Conservation (phyloP, 805 yeast species). For the Saccharomycopsis schoenii region DNA sequence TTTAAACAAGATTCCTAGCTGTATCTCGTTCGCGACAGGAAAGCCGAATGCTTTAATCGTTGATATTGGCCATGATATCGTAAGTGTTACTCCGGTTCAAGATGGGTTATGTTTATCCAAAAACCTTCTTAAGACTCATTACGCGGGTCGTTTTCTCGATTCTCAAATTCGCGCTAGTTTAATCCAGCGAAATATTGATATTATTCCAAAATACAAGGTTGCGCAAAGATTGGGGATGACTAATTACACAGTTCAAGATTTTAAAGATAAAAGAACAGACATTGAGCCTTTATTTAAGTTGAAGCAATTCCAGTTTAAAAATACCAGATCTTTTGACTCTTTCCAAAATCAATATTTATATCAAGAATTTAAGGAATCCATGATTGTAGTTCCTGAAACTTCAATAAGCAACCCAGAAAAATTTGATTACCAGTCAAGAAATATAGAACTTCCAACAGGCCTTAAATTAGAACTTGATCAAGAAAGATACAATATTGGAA, state of each 20-base stretch:
- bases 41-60: conserved; percentile 80
- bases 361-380: conserved; percentile 69
- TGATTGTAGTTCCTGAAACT: conserved; percentile 42
- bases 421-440: conserved; percentile 26
- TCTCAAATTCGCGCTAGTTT: conserved; percentile 13
- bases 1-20: conserved; percentile 73
- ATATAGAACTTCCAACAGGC: conserved; percentile 72
- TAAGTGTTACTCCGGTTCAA: conserved; percentile 70
- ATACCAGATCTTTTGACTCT: conserved; percentile 42
- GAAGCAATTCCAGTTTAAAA: conserved; percentile 24
- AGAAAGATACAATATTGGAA: conserved; percentile 57
- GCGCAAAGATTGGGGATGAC: conserved; percentile 31
- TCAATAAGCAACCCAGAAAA: conserved; percentile 26
- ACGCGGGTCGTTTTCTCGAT: conserved; percentile 57
- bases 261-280: conserved; percentile 3
- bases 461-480: conserved; percentile 49
- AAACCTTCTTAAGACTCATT: conserved; percentile 59
- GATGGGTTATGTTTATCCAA: conserved; percentile 71
- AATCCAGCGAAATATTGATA: conserved; percentile 24
- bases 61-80: conserved; percentile 73
- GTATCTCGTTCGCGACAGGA: conserved; percentile 82
- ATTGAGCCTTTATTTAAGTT: conserved; percentile 20
- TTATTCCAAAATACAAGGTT: conserved; percentile 41
- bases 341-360: conserved; percentile 46
- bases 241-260: conserved; percentile 11